phyloP scores from a whole-genome alignment of 2,329 filamentous ascomycete genomes.

The Macroventuria anomochaeta region DNA sequence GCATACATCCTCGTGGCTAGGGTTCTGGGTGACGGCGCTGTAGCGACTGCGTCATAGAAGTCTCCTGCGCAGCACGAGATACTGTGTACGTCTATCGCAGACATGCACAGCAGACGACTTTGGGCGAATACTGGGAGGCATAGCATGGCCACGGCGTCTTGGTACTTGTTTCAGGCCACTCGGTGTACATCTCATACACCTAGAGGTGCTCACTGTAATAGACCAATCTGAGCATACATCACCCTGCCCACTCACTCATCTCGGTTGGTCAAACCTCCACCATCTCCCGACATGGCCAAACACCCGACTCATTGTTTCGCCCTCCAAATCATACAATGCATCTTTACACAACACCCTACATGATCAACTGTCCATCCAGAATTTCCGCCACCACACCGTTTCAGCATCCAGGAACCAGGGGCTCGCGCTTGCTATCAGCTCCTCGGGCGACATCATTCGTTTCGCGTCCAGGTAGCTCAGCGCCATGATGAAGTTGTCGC shows the following conservation, averaged over 20 bases:
- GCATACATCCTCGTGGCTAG: conserved; percentile 83
- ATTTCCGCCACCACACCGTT: conserved; percentile 43
- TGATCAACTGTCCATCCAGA: conserved; percentile 63
- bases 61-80: not conserved
- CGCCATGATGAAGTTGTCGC: conserved; percentile 44
- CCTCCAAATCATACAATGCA: no score
- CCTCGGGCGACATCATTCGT: conserved; percentile 35
- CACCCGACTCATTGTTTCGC: no score
- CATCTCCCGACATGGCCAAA: no score
- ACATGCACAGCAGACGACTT: not conserved
- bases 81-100: not conserved
- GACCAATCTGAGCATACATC: no score
- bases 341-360: not conserved
- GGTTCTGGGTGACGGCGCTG: conserved; percentile 64
- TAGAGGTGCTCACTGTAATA: no score
- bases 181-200: no score
- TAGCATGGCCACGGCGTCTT: conserved; percentile 12
- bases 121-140: not conserved
- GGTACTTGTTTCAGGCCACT: no score
- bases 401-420: conserved; percentile 47
- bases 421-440: conserved; percentile 35
- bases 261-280: no score
- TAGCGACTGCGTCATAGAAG: conserved; percentile 2
- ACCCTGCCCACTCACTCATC: no score
- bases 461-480: conserved; percentile 32